These are phyloP conservation scores for Rhinocladiella mackenziei DNA, from an alignment of 2,329 filamentous ascomycete genomes.

Conservation along the genomic window DNA sequence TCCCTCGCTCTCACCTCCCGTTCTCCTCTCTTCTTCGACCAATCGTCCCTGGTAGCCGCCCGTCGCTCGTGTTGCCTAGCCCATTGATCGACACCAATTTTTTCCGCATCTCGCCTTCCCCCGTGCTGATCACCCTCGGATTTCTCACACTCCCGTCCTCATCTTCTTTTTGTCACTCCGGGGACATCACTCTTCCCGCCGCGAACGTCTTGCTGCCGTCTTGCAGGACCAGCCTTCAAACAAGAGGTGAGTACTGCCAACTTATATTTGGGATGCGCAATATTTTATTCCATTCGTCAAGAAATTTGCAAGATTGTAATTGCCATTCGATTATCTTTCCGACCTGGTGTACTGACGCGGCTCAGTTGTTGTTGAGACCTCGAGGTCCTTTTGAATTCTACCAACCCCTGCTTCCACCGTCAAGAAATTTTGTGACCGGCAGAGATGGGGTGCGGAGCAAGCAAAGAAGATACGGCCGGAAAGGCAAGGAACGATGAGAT, in stretches of 20 bases:
- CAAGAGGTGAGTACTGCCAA: constrained; percentile 13
- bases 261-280: no score
- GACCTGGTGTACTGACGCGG: neutral
- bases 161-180: constrained; percentile 7
- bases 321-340: no score
- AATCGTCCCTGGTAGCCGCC: constrained; percentile 16
- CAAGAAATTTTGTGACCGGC: constrained; percentile 36
- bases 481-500: constrained; percentile 99
- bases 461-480: constrained; percentile 99
- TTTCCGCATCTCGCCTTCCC: constrained; percentile 15
- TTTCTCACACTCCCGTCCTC: constrained; percentile 15
- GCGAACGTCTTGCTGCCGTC: constrained; percentile 7
- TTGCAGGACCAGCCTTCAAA: neutral
- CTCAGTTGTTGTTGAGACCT: neutral
- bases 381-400: neutral
- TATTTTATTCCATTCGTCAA: no score
- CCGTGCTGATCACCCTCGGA: constrained; percentile 18
- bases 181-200: neutral
- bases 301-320: no score
- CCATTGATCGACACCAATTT: constrained; percentile 22
- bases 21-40: no score
- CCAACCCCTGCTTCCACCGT: neutral
- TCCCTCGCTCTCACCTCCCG: neutral
- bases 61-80: constrained; percentile 8
- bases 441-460: constrained; percentile 99